These are phyloP conservation scores for Volvox africanus DNA, from an alignment of 139 green algal species.

Conservation along the genomic window DNA sequence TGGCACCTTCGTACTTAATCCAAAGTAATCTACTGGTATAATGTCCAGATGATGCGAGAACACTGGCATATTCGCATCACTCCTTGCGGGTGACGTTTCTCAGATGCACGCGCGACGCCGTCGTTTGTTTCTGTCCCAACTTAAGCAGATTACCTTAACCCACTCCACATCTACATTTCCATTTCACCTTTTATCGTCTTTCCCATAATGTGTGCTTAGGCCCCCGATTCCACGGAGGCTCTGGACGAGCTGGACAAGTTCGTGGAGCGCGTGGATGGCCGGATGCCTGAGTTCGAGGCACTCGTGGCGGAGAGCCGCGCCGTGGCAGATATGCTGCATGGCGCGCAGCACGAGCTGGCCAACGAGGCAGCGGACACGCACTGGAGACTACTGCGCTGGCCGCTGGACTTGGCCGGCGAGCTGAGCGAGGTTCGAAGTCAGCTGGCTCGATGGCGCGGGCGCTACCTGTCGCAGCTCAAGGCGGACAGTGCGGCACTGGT, in stretches of 20 bases:
- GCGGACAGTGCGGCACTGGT: constrained; percentile 54
- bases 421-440: constrained; percentile 48
- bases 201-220: constrained; percentile 24
- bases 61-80: too few relatives aligned
- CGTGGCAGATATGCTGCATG: constrained; percentile 60
- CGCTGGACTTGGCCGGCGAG: constrained; percentile 60
- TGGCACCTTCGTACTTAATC: too few relatives aligned
- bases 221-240: constrained; percentile 71
- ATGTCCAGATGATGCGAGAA: too few relatives aligned
- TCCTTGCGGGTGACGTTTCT: too few relatives aligned
- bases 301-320: constrained; percentile 28
- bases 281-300: constrained; percentile 59
- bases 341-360: constrained; percentile 49
- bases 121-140: too few relatives aligned
- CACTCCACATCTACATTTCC: too few relatives aligned
- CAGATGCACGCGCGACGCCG: too few relatives aligned
- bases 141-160: too few relatives aligned
- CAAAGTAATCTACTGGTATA: too few relatives aligned
- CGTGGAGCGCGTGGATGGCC: constrained; percentile 63
- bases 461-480: constrained; percentile 66
- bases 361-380: constrained; percentile 62
- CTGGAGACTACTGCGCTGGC: constrained; percentile 76
- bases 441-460: constrained; percentile 48
- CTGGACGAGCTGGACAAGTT: constrained; percentile 79
- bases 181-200: too few relatives aligned